phyloP scores from a whole-genome alignment of 306 rosid genomes.

The Cicer yamashitae region DNA sequence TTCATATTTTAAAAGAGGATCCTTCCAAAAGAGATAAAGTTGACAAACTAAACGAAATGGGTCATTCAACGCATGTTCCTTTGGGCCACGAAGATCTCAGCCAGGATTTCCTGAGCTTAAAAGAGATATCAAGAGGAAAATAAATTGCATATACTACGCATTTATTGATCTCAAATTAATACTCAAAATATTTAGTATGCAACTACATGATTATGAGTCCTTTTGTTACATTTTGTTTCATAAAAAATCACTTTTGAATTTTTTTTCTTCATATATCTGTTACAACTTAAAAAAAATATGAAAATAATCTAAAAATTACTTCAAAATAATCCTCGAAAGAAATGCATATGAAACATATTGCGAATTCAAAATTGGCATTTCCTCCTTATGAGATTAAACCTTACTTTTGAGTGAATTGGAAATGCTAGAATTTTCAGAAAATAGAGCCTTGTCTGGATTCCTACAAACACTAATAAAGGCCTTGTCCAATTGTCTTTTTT shows the following conservation, averaged over 20 bases:
- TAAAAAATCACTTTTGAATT: too few relatives aligned
- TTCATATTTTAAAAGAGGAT: constrained; percentile 47
- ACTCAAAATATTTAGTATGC: too few relatives aligned
- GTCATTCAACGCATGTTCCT: constrained; percentile 57
- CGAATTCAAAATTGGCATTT: constrained; percentile 52
- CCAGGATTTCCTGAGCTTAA: constrained; percentile 65
- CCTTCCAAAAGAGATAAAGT: constrained; percentile 78
- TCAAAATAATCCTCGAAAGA: too few relatives aligned
- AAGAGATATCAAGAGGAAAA: neutral
- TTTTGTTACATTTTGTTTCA: too few relatives aligned
- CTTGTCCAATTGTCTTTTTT: constrained; percentile 44
- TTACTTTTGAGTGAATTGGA: constrained; percentile 24
- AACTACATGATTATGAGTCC: too few relatives aligned
- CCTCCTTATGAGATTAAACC: constrained; percentile 43
- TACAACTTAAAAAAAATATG: too few relatives aligned
- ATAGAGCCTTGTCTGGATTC: constrained; percentile 51
- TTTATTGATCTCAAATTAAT: too few relatives aligned
- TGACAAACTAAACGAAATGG: constrained; percentile 66
- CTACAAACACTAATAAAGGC: constrained; percentile 47
- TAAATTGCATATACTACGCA: too few relatives aligned
- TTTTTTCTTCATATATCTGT: too few relatives aligned
- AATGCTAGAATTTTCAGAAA: constrained; percentile 35
- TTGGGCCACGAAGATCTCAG: constrained; percentile 70
- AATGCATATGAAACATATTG: constrained; percentile 43
- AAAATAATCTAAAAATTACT: too few relatives aligned